Evolutionary conservation across 495 filamentous ascomycete species (phyloP).

Genomic region (Trypethelium eluteriae): DNA sequence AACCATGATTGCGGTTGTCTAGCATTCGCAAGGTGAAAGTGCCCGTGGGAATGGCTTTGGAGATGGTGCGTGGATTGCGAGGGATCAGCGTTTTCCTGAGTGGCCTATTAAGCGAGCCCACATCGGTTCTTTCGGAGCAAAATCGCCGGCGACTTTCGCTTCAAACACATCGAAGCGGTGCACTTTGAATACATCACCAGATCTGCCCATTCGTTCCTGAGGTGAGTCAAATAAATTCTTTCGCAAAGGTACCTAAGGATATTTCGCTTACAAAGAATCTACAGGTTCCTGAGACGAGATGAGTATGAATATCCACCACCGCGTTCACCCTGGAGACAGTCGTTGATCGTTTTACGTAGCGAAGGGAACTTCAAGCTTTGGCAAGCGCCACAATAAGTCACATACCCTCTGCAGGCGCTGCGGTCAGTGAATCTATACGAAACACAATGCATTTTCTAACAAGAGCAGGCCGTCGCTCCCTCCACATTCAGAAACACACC

Average conservation of each 20-base stretch:
- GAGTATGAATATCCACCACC: constrained; percentile 19
- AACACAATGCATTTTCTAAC: constrained; percentile 30
- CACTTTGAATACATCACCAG: neutral
- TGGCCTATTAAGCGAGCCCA: constrained; percentile 10
- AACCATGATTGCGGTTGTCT: constrained; percentile 31
- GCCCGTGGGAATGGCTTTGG: constrained; percentile 13
- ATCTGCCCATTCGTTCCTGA: neutral
- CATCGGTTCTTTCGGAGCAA: constrained; percentile 5
- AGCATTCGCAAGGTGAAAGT: constrained; percentile 8
- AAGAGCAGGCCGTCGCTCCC: constrained; percentile 72
- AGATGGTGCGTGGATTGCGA: constrained; percentile 12
- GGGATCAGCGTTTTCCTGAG: neutral
- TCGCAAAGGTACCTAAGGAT: no score
- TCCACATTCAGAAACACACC: constrained; percentile 99
- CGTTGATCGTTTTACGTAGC: constrained; percentile 38
- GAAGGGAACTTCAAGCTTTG: constrained; percentile 96
- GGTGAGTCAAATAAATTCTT: neutral
- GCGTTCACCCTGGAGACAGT: neutral
- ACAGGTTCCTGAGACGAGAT: constrained; percentile 17
- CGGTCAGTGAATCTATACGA: constrained; percentile 47
- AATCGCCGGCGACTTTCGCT: constrained; percentile 4
- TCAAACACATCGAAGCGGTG: constrained; percentile 1
- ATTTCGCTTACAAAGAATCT: neutral
- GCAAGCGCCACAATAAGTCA: constrained; percentile 99
- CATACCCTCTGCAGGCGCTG: constrained; percentile 99